Evolutionary conservation across 306 rosid genomes (phyloP).

Genomic region (Morella rubra): DNA sequence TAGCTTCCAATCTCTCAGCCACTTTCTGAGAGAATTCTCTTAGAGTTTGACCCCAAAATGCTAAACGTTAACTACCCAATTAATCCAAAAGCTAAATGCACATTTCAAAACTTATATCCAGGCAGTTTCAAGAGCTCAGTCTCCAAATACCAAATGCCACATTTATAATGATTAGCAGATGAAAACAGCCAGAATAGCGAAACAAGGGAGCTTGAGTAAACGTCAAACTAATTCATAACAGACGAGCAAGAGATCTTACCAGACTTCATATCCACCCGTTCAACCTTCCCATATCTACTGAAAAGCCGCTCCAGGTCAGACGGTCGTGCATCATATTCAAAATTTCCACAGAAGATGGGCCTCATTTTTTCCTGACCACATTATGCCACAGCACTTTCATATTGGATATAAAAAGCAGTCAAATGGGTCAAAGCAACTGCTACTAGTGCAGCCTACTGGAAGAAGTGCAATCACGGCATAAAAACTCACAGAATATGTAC

Average conservation of each 20-base stretch:
- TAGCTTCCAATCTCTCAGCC: not conserved
- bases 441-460: not conserved
- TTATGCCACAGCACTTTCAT: not conserved
- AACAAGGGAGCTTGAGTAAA: not conserved
- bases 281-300: constrained; percentile 90
- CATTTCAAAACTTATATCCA: constrained; percentile 7
- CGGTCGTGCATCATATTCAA: constrained; percentile 86
- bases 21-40: not conserved
- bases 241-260: constrained; percentile 57
- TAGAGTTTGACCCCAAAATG: not conserved
- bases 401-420: not conserved
- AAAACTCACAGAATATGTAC: not conserved
- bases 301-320: constrained; percentile 95
- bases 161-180: not conserved
- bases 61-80: not conserved
- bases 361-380: constrained; percentile 63
- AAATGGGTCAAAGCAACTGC: not conserved
- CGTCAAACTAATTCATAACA: not conserved
- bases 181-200: not conserved
- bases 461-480: not conserved
- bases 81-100: constrained; percentile 1
- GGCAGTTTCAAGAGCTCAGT: not conserved
- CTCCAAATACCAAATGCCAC: constrained; percentile 8
- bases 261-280: constrained; percentile 98
- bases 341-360: constrained; percentile 93